A percentile compares a stretch with the other conserved stretches of the same genome.
Evolutionary conservation across 305 asterid species (phyloP).

Genomic region (Withania somnifera): DNA sequence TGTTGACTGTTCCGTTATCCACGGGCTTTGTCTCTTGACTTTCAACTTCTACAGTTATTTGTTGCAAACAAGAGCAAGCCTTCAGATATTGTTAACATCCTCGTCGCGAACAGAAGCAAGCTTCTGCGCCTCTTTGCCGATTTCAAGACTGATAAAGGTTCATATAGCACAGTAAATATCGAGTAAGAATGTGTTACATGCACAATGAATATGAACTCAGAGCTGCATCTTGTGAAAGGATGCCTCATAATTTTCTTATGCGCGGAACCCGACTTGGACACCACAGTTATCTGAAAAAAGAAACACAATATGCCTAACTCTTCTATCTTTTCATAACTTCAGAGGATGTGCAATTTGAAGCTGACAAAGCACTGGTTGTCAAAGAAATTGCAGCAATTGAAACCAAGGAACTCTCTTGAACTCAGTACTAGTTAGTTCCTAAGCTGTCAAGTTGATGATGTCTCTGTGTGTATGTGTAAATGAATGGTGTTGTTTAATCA

Average conservation of each 20-base stretch:
- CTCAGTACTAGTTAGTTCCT: slow-evolving; percentile 8
- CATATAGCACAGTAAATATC: not conserved
- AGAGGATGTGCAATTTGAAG: slow-evolving; percentile 96
- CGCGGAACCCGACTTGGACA: not conserved
- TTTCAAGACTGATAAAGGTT: slow-evolving; percentile 78
- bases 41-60: slow-evolving; percentile 45
- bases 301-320: not conserved
- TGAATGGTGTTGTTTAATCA: not conserved
- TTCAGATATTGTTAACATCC: slow-evolving; percentile 70
- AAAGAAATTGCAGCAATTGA: slow-evolving; percentile 86
- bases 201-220: not conserved
- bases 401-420: slow-evolving; percentile 39
- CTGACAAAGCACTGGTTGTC: slow-evolving; percentile 88
- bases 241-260: not conserved
- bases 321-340: slow-evolving; percentile 5
- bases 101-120: slow-evolving; percentile 77
- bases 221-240: not conserved
- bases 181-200: not conserved
- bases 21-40: not conserved
- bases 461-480: slow-evolving; percentile 23
- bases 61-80: slow-evolving; percentile 92
- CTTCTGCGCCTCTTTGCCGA: slow-evolving; percentile 93
- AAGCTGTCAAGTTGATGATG: slow-evolving; percentile 4
- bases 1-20: not conserved
- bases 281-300: not conserved